Evolutionary conservation across 345 rosid genomes (phyloP).

Genomic region (Balakata baccata): DNA sequence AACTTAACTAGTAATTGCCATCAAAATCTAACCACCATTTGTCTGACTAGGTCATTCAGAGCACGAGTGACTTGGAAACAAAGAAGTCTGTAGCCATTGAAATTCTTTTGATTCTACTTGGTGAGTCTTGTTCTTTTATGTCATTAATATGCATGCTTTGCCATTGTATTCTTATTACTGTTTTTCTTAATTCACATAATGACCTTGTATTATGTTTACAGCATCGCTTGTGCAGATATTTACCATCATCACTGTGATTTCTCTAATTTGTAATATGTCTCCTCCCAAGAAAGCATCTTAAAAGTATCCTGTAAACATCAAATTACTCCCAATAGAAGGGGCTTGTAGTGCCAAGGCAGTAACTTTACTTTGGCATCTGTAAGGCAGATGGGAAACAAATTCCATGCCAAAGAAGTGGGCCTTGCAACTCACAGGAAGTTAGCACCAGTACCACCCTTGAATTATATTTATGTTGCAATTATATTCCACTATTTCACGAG

Average conservation of each 20-base stretch:
- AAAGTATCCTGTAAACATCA: not conserved
- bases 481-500: too few relatives aligned
- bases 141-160: not conserved
- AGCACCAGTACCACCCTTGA: too few relatives aligned
- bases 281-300: slow-evolving; percentile 65
- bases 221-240: slow-evolving; percentile 47
- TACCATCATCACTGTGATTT: slow-evolving; percentile 31
- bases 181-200: too few relatives aligned
- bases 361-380: too few relatives aligned
- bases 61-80: slow-evolving; percentile 30
- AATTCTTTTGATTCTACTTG: slow-evolving; percentile 33
- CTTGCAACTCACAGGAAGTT: too few relatives aligned
- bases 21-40: slow-evolving; percentile 2
- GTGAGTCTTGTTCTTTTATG: slow-evolving; percentile 29
- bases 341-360: too few relatives aligned
- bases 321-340: not conserved
- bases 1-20: not conserved
- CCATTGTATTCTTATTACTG: not conserved
- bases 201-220: too few relatives aligned
- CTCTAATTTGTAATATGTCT: slow-evolving; percentile 64
- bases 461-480: too few relatives aligned
- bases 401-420: too few relatives aligned
- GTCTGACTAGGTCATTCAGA: slow-evolving; percentile 28
- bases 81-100: slow-evolving; percentile 39
- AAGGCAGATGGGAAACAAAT: too few relatives aligned